Percentiles rank a stretch among this genome's conserved stretches.
Conservation (phyloP, 2,329 filamentous ascomycete genomes). For the Neodidymelliopsis sp. region DNA sequence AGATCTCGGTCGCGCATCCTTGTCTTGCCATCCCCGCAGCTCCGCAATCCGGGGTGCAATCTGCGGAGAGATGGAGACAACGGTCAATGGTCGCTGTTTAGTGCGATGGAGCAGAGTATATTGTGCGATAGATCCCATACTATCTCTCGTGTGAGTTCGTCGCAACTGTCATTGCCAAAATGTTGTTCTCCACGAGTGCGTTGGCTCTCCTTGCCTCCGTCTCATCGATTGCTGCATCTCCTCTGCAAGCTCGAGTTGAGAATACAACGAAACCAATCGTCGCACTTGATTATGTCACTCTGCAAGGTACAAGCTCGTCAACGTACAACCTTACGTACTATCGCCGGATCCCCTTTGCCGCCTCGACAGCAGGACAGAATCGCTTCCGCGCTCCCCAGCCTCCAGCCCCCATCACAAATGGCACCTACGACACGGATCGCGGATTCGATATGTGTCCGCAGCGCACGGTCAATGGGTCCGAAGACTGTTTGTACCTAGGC, state of each 20-base stretch:
- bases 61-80: constrained; percentile 36
- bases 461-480: constrained; percentile 62
- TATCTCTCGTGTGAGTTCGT: background rate
- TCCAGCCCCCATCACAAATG: constrained; percentile 56
- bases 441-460: constrained; percentile 67
- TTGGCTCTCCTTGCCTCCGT: constrained; percentile 14
- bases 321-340: constrained; percentile 66
- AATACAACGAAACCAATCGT: constrained; percentile 31
- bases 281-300: constrained; percentile 51
- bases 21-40: constrained; percentile 7
- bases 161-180: constrained; percentile 7
- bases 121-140: background rate
- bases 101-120: constrained; percentile 12
- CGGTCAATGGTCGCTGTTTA: constrained; percentile 26
- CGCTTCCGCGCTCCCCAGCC: constrained; percentile 69
- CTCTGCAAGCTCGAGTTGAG: constrained; percentile 2
- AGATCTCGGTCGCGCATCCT: constrained; percentile 4
- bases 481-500: constrained; percentile 69
- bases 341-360: constrained; percentile 67
- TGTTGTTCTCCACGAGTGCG: constrained; percentile 18
- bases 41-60: constrained; percentile 31
- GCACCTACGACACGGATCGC: constrained; percentile 63
- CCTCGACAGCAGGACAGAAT: constrained; percentile 64
- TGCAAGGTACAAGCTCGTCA: constrained; percentile 60
- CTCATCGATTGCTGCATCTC: constrained; percentile 18